phyloP scores from a whole-genome alignment of 352 stramenopile genomes.

The Pythium vanterpoolii region DNA sequence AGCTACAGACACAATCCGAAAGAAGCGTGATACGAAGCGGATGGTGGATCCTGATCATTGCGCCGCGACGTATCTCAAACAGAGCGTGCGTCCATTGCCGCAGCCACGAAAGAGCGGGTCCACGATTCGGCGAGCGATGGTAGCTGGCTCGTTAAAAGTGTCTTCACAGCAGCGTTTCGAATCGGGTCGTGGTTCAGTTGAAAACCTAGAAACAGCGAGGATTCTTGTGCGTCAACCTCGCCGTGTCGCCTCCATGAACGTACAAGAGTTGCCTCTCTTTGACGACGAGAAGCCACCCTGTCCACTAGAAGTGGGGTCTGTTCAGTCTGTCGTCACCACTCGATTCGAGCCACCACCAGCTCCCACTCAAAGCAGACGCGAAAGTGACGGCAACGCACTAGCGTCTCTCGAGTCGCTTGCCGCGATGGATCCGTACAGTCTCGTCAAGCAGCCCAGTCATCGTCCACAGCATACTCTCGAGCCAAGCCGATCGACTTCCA shows the following conservation, averaged over 20 bases:
- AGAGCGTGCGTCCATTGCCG: neutral
- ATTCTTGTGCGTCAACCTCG: neutral
- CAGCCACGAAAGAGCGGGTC: neutral
- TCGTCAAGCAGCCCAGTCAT: neutral
- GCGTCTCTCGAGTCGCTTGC: conserved; percentile 15
- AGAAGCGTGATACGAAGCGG: too few relatives aligned
- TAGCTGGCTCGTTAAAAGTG: neutral
- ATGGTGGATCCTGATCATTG: conserved; percentile 1
- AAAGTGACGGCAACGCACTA: neutral
- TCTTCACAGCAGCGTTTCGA: neutral
- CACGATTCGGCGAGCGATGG: neutral
- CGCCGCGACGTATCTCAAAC: neutral
- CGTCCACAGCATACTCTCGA: neutral
- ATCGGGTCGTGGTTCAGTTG: neutral
- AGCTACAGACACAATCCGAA: too few relatives aligned
- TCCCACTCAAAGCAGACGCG: neutral
- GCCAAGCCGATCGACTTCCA: neutral
- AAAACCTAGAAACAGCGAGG: neutral
- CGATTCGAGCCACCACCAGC: neutral
- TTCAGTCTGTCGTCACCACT: neutral
- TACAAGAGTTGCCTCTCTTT: conserved; percentile 6
- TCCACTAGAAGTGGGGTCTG: neutral
- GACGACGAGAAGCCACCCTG: neutral
- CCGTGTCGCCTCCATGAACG: neutral
- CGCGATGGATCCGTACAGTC: conserved; percentile 17